Percentiles rank a stretch among this genome's conserved stretches.
Conservation (phyloP, 2,329 filamentous ascomycete genomes). For the Dactylella cylindrospora region DNA sequence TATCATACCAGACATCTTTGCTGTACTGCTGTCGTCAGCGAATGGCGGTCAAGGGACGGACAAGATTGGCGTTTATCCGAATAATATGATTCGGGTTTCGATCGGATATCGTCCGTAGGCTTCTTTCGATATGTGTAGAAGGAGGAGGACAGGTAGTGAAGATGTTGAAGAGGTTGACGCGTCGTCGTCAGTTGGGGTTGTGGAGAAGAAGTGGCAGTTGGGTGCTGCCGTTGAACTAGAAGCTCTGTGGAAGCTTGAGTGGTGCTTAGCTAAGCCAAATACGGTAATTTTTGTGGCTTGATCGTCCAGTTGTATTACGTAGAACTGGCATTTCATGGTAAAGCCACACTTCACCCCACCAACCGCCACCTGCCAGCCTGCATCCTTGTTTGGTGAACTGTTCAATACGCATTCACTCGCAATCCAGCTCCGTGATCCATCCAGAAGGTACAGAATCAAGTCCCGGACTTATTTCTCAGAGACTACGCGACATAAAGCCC, state of each 20-base stretch:
- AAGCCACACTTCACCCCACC: slow-evolving; percentile 8
- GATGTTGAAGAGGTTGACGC: slow-evolving; percentile 36
- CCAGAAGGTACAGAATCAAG: no score
- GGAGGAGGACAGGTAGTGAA: slow-evolving; percentile 7
- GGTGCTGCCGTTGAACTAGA: slow-evolving; percentile 22
- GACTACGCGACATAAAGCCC: slow-evolving; percentile 2
- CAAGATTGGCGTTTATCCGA: no score
- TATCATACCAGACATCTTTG: slow-evolving; percentile 39
- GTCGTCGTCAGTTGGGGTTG: slow-evolving; percentile 29
- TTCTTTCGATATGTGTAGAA: not conserved
- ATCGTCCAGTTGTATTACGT: no score
- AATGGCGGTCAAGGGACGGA: not conserved
- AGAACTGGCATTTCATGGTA: no score
- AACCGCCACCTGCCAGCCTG: not conserved
- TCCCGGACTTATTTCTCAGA: slow-evolving; percentile 8
- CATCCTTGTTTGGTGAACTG: not conserved
- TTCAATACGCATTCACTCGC: not conserved
- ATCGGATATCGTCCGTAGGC: not conserved
- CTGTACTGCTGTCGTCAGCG: slow-evolving; percentile 9
- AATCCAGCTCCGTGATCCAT: no score
- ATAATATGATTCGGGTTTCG: not conserved
- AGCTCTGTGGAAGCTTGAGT: slow-evolving; percentile 41
- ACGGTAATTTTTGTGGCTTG: slow-evolving; percentile 8
- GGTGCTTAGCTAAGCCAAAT: slow-evolving; percentile 39
- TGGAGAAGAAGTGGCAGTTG: no score